Conservation (phyloP, 2,329 filamentous ascomycete species). For the Cytospora paraplurivora region DNA sequence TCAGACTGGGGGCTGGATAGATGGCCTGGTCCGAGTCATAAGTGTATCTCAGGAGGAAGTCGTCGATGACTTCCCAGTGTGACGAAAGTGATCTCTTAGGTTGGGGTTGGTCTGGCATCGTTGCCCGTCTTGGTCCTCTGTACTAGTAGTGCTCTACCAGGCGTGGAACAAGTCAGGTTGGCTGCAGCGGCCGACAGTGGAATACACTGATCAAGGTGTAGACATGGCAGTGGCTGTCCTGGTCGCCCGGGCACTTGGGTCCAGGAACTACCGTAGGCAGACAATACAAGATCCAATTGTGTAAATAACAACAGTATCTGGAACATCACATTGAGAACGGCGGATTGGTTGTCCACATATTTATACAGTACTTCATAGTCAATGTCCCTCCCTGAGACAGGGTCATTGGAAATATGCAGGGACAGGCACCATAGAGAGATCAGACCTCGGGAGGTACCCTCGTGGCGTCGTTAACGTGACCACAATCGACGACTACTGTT, state of each 20-base stretch:
- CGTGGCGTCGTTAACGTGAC: neutral
- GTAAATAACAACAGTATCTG: too few relatives aligned
- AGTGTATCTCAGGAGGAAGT: constrained; percentile 13
- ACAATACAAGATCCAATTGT: neutral
- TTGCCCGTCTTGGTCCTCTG: too few relatives aligned
- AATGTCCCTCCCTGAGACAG: too few relatives aligned
- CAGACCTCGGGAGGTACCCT: too few relatives aligned
- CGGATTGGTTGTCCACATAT: too few relatives aligned
- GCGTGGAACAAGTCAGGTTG: neutral
- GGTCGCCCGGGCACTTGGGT: neutral
- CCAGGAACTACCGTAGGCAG: neutral
- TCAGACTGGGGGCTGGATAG: constrained; percentile 22
- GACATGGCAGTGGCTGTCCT: neutral
- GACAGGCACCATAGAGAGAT: too few relatives aligned
- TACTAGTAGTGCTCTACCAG: neutral
- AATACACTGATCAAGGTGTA: neutral
- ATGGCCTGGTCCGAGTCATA: constrained; percentile 27
- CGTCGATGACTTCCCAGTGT: constrained; percentile 17
- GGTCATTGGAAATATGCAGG: too few relatives aligned
- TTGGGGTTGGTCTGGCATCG: neutral
- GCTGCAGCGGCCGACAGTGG: neutral
- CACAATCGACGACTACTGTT: neutral
- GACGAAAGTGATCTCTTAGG: neutral
- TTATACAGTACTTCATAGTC: too few relatives aligned
- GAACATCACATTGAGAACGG: too few relatives aligned